Percentiles rank a stretch among this genome's conserved stretches.
Evolutionary conservation across 768 basidiomycete species (phyloP).

Genomic region (Agaricus sinodeliciosus): DNA sequence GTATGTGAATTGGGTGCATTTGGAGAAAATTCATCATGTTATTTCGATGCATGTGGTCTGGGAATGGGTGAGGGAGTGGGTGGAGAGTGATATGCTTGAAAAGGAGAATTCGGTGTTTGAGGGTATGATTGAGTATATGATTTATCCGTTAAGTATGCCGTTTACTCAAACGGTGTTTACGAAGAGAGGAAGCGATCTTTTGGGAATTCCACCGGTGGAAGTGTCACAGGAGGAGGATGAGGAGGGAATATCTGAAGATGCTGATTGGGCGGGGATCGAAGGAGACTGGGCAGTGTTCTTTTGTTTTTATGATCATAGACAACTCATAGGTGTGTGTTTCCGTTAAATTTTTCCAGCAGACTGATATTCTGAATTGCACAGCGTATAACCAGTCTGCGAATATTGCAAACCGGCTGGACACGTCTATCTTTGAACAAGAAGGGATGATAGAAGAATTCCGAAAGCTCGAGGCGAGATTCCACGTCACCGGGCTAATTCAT

Average conservation of each 20-base stretch:
- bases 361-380: constrained; percentile 15
- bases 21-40: constrained; percentile 49
- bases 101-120: constrained; percentile 20
- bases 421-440: constrained; percentile 41
- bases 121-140: constrained; percentile 23
- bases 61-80: constrained; percentile 17
- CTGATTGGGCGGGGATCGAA: constrained; percentile 54
- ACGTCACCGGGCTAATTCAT: constrained; percentile 29
- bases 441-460: constrained; percentile 49
- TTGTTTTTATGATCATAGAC: constrained; percentile 63
- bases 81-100: constrained; percentile 11
- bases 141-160: constrained; percentile 46
- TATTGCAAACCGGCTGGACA: constrained; percentile 17
- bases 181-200: constrained; percentile 16
- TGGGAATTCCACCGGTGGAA: constrained; percentile 16
- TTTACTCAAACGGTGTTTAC: constrained; percentile 48
- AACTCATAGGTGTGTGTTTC: constrained; percentile 47
- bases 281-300: constrained; percentile 62
- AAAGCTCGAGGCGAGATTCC: constrained; percentile 39
- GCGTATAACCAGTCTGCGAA: constrained; percentile 40
- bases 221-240: constrained; percentile 14
- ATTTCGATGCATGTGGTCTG: constrained; percentile 45
- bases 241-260: background rate
- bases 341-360: constrained; percentile 9
- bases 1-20: constrained; percentile 53